Conservation (phyloP, 1,139 yeast genomes). For the Yamadazyma mexicana region DNA sequence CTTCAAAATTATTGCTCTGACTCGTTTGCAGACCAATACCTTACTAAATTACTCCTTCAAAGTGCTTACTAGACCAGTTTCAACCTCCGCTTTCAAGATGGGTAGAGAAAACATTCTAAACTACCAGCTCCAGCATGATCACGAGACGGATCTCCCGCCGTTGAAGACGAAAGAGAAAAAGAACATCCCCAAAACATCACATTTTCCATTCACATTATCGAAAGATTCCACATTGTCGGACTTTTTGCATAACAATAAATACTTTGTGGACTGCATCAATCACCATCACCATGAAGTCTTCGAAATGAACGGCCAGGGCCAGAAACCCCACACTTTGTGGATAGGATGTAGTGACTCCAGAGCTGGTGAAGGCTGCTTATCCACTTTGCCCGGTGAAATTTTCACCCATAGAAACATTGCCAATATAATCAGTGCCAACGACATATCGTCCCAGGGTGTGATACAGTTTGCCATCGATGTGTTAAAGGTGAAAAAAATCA, state of each 20-base stretch:
- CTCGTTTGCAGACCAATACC: conserved; percentile 1
- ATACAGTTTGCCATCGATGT: conserved; percentile 90
- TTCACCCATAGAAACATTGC: conserved; percentile 95
- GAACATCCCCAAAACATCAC: conserved; percentile 16
- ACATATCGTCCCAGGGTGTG: conserved; percentile 76
- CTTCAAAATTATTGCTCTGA: conserved; percentile 4
- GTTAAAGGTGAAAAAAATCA: conserved; percentile 75
- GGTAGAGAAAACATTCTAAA: conserved; percentile 47
- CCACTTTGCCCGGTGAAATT: conserved; percentile 87
- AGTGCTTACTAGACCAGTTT: conserved; percentile 4
- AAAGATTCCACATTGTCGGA: conserved; percentile 63
- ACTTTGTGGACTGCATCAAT: conserved; percentile 63
- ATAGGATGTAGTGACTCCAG: conserved; percentile 96
- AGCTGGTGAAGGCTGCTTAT: conserved; percentile 77
- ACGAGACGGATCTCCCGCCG: conserved; percentile 34
- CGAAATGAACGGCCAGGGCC: conserved; percentile 77
- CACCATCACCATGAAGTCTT: conserved; percentile 57
- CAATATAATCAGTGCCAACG: conserved; percentile 71
- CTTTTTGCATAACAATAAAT: conserved; percentile 64
- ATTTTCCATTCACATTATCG: conserved; percentile 56
- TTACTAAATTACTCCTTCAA: not conserved
- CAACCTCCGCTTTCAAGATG: conserved; percentile 22
- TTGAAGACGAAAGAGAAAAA: conserved; percentile 10
- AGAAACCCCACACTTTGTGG: conserved; percentile 91
- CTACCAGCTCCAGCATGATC: conserved; percentile 43